Evolutionary conservation across 2,329 filamentous ascomycete species (phyloP), one percentile per base, ranked within the genome.

Genomic region (Penicillium sp.): DNA sequence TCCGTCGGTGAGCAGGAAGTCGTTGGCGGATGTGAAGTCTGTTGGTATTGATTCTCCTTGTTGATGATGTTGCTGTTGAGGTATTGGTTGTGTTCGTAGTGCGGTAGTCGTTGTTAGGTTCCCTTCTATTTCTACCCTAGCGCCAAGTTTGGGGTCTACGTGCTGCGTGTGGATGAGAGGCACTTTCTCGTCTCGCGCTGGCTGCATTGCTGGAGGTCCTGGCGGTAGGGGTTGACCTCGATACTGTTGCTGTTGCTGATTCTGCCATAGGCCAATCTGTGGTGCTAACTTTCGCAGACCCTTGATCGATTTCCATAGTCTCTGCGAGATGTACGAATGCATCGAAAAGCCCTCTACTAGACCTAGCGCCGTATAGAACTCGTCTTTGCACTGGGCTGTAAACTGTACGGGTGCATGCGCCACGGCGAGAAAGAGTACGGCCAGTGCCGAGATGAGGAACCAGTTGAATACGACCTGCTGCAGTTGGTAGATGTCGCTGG

Each of bases 401-500:
- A 86, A 87, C 20, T 83, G 75, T 0, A 78, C 76, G 0, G 84
- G 84, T 1, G 82, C 81, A 66, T 87, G 84, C 7, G 81, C 81
- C 2, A 86, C 83, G 0, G 84, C 83, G 1, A 87, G 74, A 63
- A 87, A 85, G 1, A 87, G 69, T 0, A 84, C 84, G 1, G 83
- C 84, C 4, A 87, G 71, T 0, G 83, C 84, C 5, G 82, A 83
- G 3, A 85, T 80, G 42, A 87, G 74, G 66, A 87, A 87, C 66
- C 85, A 85, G 65, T 87, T 86, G 73, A 86, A 87, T 52, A 83
- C 76, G 5, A 83, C 78, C 63, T 87, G 84, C 60, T 86, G 83
- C 8, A 79, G 78, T 45, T 77, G 77, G 68, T 87, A 87, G 18
- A 87, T 81, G 60, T 85, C 80, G 0, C 81, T 80, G 0, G 81